Evolutionary conservation across 2,329 filamentous ascomycete genomes (phyloP).

Genomic region (Cryphonectria japonica): DNA sequence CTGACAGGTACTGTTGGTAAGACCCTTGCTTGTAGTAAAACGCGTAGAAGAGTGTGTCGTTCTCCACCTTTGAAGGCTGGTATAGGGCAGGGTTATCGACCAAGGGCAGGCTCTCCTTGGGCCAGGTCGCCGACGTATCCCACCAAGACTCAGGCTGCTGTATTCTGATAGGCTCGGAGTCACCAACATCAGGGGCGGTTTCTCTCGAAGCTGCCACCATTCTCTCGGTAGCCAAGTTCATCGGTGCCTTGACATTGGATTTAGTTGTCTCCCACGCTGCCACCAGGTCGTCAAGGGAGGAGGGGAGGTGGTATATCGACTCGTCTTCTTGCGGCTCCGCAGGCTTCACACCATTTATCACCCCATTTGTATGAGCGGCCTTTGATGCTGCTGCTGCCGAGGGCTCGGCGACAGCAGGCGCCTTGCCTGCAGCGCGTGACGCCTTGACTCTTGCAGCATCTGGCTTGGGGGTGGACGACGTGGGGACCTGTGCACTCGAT

Average conservation of each 20-base stretch:
- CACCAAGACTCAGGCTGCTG: constrained; percentile 85
- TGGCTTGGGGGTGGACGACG: constrained; percentile 37
- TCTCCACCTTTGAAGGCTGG: constrained; percentile 72
- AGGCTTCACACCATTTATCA: constrained; percentile 55
- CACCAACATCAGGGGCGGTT: constrained; percentile 73
- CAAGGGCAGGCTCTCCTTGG: constrained; percentile 87
- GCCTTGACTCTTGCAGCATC: constrained; percentile 42
- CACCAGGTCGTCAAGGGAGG: constrained; percentile 85
- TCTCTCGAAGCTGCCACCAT: constrained; percentile 77
- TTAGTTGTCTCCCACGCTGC: constrained; percentile 88
- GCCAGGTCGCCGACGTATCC: constrained; percentile 73
- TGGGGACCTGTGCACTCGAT: constrained; percentile 35
- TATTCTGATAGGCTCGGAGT: constrained; percentile 80
- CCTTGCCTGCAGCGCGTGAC: constrained; percentile 49
- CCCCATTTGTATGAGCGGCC: constrained; percentile 57
- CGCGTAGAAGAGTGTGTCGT: constrained; percentile 95
- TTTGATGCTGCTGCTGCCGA: constrained; percentile 50
- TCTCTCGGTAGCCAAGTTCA: constrained; percentile 69
- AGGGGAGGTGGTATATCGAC: constrained; percentile 89
- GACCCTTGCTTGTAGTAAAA: constrained; percentile 99
- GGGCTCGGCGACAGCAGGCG: constrained; percentile 46
- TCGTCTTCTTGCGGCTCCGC: constrained; percentile 63
- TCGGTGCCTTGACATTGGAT: constrained; percentile 61
- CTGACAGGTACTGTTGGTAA: constrained; percentile 92
- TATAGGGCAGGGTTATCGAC: constrained; percentile 92